Evolutionary conservation across 2,329 filamentous ascomycete genomes (phyloP).

Genomic region (Claviceps citrina): DNA sequence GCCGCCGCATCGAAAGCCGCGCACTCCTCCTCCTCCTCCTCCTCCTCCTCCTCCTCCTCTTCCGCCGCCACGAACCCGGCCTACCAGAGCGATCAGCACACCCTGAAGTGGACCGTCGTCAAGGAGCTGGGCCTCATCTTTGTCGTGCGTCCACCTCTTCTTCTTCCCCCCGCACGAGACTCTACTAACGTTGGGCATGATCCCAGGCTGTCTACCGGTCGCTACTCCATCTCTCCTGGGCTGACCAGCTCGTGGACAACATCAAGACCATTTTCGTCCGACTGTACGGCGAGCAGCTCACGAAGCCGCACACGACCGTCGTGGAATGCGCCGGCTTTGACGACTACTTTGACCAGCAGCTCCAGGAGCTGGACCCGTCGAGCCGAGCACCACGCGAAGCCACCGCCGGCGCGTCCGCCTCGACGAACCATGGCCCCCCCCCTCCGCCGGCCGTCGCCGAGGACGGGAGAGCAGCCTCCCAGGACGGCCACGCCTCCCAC

Average conservation of each 20-base stretch:
- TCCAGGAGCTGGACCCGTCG: conserved; percentile 60
- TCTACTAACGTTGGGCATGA: too few species aligned
- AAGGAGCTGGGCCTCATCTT: conserved; percentile 94
- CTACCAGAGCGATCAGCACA: conserved; percentile 87
- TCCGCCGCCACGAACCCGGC: conserved; percentile 51
- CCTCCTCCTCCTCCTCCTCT: too few species aligned
- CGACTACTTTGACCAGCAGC: conserved; percentile 85
- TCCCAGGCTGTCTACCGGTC: conserved; percentile 98
- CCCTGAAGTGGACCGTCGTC: conserved; percentile 78
- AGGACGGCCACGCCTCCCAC: conserved; percentile 32
- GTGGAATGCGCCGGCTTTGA: conserved; percentile 72
- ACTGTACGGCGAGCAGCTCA: conserved; percentile 77
- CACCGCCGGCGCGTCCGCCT: conserved; percentile 12
- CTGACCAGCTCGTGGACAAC: conserved; percentile 91
- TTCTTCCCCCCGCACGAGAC: neutral
- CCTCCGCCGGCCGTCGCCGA: conserved; percentile 24
- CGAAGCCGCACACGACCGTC: conserved; percentile 60
- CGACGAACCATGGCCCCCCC: conserved; percentile 9
- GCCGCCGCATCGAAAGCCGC: conserved; percentile 44
- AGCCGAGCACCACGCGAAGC: conserved; percentile 13
- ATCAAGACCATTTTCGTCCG: conserved; percentile 84
- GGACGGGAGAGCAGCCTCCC: conserved; percentile 20
- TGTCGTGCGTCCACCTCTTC: conserved; percentile 41
- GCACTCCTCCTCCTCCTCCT: too few species aligned
- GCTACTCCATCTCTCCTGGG: conserved; percentile 86